These are phyloP conservation scores for Gymnopus androsaceus DNA, from an alignment of 1,284 basidiomycete genomes.

Conservation along the genomic window DNA sequence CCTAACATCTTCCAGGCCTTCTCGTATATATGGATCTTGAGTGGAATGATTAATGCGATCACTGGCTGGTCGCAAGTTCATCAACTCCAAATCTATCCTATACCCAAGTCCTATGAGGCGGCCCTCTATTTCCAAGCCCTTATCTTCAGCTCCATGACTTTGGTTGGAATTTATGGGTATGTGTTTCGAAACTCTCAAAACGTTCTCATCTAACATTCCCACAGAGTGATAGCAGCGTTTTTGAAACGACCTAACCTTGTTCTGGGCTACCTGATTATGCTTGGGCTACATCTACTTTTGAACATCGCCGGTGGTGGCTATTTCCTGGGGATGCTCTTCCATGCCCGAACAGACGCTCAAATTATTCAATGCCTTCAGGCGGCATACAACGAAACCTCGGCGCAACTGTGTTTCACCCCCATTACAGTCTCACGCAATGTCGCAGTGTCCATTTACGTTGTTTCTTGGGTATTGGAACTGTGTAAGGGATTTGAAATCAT, in stretches of 20 bases:
- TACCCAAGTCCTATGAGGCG: constrained; percentile 40
- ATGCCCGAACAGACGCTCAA: constrained; percentile 33
- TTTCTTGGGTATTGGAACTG: constrained; percentile 50
- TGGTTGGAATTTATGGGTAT: constrained; percentile 55
- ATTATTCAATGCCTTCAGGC: constrained; percentile 38
- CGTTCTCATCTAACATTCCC: neutral
- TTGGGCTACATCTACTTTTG: constrained; percentile 48
- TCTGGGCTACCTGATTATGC: constrained; percentile 45
- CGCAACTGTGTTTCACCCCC: constrained; percentile 36
- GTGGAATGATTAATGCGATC: constrained; percentile 42
- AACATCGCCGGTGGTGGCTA: constrained; percentile 48
- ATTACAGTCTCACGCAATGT: constrained; percentile 38
- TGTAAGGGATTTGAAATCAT: constrained; percentile 46
- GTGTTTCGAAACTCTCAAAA: constrained; percentile 20
- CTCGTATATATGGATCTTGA: constrained; percentile 45
- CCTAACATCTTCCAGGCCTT: constrained; percentile 33
- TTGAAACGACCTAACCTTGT: constrained; percentile 49
- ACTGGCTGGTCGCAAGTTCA: constrained; percentile 45
- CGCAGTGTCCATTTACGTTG: constrained; percentile 39
- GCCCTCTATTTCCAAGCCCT: constrained; percentile 48
- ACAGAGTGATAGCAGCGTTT: constrained; percentile 51
- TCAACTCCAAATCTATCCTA: constrained; percentile 34
- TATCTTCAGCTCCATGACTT: constrained; percentile 48
- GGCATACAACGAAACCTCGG: constrained; percentile 27
- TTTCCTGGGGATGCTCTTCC: constrained; percentile 48